phyloP scores from a whole-genome alignment of 192 early-diverging fungal species.

The Oehlia diaphana region DNA sequence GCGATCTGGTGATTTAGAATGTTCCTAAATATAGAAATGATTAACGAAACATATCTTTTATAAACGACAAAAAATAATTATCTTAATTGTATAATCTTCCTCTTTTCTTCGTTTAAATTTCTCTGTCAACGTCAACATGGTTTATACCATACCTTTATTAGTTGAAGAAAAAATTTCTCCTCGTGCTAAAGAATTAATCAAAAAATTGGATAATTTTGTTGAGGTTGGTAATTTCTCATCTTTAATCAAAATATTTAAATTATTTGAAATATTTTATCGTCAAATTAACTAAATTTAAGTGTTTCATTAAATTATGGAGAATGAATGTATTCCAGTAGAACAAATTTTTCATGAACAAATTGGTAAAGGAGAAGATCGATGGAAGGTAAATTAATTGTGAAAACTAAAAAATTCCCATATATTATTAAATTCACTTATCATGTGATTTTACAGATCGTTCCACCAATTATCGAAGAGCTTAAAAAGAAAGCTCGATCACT shows the following conservation, averaged over 20 bases:
- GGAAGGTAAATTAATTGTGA: conserved; percentile 58
- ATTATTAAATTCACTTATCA: neutral
- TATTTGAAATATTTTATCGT: neutral
- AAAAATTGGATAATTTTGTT: conserved; percentile 58
- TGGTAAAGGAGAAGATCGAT: conserved; percentile 74
- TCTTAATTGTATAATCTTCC: too few relatives aligned
- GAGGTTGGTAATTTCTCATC: conserved; percentile 41
- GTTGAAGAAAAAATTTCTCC: conserved; percentile 48
- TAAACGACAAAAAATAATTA: too few relatives aligned
- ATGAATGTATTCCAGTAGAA: conserved; percentile 96
- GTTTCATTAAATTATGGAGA: conserved; percentile 36
- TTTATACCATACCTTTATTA: conserved; percentile 22
- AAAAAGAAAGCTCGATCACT: conserved; percentile 82
- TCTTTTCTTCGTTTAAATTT: too few relatives aligned
- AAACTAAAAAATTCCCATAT: neutral
- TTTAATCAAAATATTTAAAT: neutral
- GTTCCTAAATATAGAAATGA: too few relatives aligned
- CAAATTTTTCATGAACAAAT: conserved; percentile 70
- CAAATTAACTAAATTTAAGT: neutral
- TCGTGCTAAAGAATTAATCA: conserved; percentile 55
- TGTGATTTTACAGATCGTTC: conserved; percentile 57
- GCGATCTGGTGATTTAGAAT: too few relatives aligned
- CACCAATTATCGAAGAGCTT: conserved; percentile 83
- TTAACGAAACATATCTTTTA: too few relatives aligned
- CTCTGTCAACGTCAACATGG: conserved; percentile 6